These are phyloP conservation scores for Nakazawaea wickerhamii DNA, from an alignment of 805 yeast genomes.

Conservation along the genomic window DNA sequence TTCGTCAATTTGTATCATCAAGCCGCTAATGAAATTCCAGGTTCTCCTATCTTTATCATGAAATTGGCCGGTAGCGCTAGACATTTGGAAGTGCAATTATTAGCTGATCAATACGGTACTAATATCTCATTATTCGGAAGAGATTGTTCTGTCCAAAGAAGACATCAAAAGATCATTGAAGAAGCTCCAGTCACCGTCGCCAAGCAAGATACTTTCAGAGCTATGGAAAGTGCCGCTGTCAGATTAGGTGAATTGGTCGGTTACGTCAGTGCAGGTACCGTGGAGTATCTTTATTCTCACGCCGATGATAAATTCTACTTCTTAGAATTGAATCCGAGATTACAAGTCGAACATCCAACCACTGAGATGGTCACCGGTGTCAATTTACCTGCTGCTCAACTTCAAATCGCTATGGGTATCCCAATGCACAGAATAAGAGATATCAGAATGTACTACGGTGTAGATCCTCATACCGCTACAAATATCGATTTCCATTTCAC, in stretches of 20 bases:
- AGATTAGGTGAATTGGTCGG: constrained; percentile 96
- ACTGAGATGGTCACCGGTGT: constrained; percentile 99
- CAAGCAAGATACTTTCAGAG: constrained; percentile 71
- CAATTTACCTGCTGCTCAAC: constrained; percentile 96
- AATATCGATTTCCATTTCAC: constrained; percentile 88
- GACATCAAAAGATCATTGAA: constrained; percentile 98
- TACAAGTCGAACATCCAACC: constrained; percentile 99
- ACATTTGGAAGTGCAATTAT: constrained; percentile 94
- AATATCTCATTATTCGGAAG: constrained; percentile 96
- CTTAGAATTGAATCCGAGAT: constrained; percentile 94
- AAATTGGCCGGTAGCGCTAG: constrained; percentile 95
- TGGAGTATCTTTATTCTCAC: constrained; percentile 92
- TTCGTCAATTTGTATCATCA: constrained; percentile 77
- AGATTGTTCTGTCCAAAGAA: constrained; percentile 99
- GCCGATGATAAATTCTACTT: constrained; percentile 93
- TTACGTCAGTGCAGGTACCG: constrained; percentile 98
- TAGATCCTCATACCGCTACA: constrained; percentile 89
- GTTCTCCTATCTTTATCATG: constrained; percentile 98
- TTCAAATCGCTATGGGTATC: constrained; percentile 99
- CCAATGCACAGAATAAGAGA: constrained; percentile 94
- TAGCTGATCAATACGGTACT: constrained; percentile 98
- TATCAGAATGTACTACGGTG: constrained; percentile 89
- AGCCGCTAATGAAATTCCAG: constrained; percentile 97
- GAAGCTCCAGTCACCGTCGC: constrained; percentile 99
- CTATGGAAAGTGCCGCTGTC: constrained; percentile 97